Evolutionary conservation across 345 rosid species (phyloP).

Genomic region (Tarenaya hassleriana): DNA sequence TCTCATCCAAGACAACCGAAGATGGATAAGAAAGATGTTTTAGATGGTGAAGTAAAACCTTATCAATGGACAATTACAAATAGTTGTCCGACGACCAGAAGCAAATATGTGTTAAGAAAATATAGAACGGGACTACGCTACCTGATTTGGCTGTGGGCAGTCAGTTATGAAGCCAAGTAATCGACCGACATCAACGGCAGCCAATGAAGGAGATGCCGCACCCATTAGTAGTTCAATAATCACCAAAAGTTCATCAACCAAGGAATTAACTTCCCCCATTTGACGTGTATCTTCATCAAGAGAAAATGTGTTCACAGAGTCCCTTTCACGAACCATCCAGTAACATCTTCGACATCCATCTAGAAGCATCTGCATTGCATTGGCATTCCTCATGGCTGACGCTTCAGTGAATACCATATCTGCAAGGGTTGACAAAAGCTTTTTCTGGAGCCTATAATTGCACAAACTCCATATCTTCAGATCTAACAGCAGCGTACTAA

Average conservation of each 20-base stretch:
- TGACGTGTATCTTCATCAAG: slow-evolving; percentile 55
- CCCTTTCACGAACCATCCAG: slow-evolving; percentile 83
- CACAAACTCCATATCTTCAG: slow-evolving; percentile 93
- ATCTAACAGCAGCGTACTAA: slow-evolving; percentile 79
- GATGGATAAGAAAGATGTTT: neutral
- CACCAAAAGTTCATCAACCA: slow-evolving; percentile 97
- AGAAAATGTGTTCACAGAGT: slow-evolving; percentile 59
- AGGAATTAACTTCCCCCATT: slow-evolving; percentile 90
- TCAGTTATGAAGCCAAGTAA: slow-evolving; percentile 93
- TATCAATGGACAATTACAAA: neutral
- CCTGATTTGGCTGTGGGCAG: slow-evolving; percentile 99
- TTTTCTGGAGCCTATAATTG: slow-evolving; percentile 94
- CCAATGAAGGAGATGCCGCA: slow-evolving; percentile 73
- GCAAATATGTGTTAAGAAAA: neutral
- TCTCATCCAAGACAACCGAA: slow-evolving; percentile 12
- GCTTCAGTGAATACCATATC: slow-evolving; percentile 99
- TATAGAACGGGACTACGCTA: slow-evolving; percentile 10
- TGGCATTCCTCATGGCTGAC: slow-evolving; percentile 82
- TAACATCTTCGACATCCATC: slow-evolving; percentile 99
- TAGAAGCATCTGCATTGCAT: slow-evolving; percentile 97
- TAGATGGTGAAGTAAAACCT: neutral
- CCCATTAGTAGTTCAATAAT: slow-evolving; percentile 92
- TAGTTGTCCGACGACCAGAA: neutral
- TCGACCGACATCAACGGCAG: slow-evolving; percentile 68
- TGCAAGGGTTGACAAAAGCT: slow-evolving; percentile 86